Evolutionary conservation across 1,139 yeast genomes (phyloP).

Genomic region (Kodamaea anthophila): DNA sequence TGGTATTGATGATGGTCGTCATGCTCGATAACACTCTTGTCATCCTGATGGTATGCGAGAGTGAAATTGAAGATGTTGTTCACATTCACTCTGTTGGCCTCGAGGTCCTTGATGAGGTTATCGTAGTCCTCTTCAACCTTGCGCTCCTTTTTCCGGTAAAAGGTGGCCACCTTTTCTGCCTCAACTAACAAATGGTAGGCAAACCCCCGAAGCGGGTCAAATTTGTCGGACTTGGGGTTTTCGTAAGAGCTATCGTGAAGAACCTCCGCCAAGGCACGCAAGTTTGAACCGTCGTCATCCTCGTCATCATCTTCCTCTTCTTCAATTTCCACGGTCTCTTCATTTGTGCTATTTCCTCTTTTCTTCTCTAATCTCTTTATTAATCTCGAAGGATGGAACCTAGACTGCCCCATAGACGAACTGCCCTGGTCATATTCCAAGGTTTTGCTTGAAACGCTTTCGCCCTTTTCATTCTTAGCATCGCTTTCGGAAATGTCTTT

Average conservation of each 20-base stretch:
- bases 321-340: constrained; percentile 5
- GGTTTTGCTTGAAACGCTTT: constrained; percentile 3
- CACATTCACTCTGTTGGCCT: constrained; percentile 23
- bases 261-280: constrained; percentile 4
- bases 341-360: constrained; percentile 5
- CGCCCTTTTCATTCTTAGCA: constrained; percentile 5
- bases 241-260: constrained; percentile 8
- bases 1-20: constrained; percentile 22
- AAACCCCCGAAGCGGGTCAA: constrained; percentile 48
- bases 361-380: constrained; percentile 8
- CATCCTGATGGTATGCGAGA: constrained; percentile 18
- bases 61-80: constrained; percentile 26
- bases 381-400: constrained; percentile 8
- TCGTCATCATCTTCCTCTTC: constrained; percentile 8
- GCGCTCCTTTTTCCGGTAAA: constrained; percentile 44
- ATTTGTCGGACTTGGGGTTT: constrained; percentile 15
- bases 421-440: constrained; percentile 8
- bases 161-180: constrained; percentile 49
- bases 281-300: constrained; percentile 3
- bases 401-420: constrained; percentile 3
- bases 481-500: neutral
- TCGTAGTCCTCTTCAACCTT: constrained; percentile 43
- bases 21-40: constrained; percentile 13
- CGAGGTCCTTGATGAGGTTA: constrained; percentile 36
- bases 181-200: constrained; percentile 49